Evolutionary conservation across 2,329 filamentous ascomycete genomes (phyloP), one percentile per base, ranked within the genome.

Genomic region (Ophiosphaerella narmari): DNA sequence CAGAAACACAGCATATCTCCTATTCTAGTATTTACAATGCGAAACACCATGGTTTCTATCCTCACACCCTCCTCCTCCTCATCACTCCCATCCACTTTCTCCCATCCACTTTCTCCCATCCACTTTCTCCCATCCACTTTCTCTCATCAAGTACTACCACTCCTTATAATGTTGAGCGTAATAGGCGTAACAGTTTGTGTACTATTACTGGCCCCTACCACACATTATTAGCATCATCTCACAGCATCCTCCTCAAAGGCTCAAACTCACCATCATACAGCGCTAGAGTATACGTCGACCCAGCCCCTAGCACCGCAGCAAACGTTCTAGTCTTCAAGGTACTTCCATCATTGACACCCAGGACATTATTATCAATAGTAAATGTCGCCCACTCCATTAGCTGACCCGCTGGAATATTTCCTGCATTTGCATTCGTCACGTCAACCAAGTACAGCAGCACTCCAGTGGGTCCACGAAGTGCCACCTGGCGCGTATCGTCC

Each of bases 311-410:
- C 2, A 65, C 56, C 42, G 55, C 62, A 21, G 60, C 66, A 48
- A 65, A 70, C 3, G 61, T 65, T 16, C 66, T 51, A 37, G 56
- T 62, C 9, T 52, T 57, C 39, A 66, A 43, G 7, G 59, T 55
- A 38, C 57, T 63, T 9, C 67, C 66, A 50, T 70, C 66, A 36
- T 62, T 65, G 5, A 70, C 61, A 11, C 59, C 57, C 3, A 70
- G 37, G 16, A 62, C 54, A 21, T 63, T 61, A 32, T 55, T 59
- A 24, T 68, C 61, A 42, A 57, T 58, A 1, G 65, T 67, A 46
- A 70, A 70, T 1, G 64, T 66, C 13, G 56, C 62, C 65, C 66
- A 67, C 41, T 70, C 66, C 54, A 67, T 66, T 44, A 63, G 35
- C 41, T 61, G 55, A 13, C 67, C 63, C 12, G 43, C 48, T 5